Percentiles rank a stretch among this genome's conserved stretches.
phyloP scores from a whole-genome alignment of 805 yeast genomes.

The Teunomyces cretensis region DNA sequence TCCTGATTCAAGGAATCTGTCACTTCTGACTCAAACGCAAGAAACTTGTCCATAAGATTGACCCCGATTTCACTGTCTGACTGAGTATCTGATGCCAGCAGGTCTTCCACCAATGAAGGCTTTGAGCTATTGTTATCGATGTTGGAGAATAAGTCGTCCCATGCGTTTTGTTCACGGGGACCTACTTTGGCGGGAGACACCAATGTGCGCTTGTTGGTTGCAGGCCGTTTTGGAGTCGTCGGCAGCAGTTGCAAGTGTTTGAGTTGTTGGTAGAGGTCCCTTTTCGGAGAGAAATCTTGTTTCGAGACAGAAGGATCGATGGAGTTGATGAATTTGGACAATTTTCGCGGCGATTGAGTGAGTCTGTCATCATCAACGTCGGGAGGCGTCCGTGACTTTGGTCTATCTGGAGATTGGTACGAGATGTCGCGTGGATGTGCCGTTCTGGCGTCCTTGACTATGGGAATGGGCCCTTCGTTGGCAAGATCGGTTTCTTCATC shows the following conservation, averaged over 20 bases:
- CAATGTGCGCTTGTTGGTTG: background rate
- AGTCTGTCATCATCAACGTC: background rate
- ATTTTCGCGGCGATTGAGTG: conserved; percentile 17
- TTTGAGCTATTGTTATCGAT: background rate
- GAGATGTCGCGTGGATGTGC: background rate
- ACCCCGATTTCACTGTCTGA: background rate
- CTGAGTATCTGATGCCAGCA: background rate
- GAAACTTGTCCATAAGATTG: background rate
- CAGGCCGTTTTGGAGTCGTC: conserved; percentile 1
- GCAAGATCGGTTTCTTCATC: background rate
- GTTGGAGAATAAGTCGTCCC: conserved; percentile 2
- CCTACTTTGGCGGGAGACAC: conserved; percentile 4
- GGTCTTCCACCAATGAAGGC: background rate
- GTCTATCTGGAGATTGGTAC: background rate
- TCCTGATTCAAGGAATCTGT: background rate
- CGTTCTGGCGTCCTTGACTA: background rate
- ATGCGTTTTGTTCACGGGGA: conserved; percentile 6
- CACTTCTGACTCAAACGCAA: background rate
- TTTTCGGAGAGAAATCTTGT: background rate
- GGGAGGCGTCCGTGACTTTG: background rate
- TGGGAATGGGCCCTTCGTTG: background rate
- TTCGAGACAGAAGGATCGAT: background rate
- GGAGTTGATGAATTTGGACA: conserved; percentile 2
- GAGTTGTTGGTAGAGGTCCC: background rate
- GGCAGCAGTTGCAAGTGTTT: background rate